These are phyloP conservation scores for Carnegiea gigantea DNA, from an alignment of 179 eudicot species.

Conservation along the genomic window DNA sequence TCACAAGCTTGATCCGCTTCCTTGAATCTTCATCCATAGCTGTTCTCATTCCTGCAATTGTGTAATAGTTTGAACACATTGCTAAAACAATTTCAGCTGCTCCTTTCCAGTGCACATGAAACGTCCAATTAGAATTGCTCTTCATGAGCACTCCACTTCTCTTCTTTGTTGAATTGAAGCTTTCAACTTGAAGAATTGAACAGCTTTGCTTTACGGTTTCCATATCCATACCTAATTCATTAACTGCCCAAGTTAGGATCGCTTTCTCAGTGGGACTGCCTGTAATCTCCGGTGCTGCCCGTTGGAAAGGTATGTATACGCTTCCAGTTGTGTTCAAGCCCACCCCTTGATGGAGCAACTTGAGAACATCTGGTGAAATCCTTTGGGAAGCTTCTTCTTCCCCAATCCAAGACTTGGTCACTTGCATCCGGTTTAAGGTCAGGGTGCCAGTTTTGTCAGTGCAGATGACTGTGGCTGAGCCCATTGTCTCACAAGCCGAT, in stretches of 20 bases:
- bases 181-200: conserved; percentile 38
- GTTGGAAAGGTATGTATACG: conserved; percentile 27
- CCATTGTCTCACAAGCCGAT: conserved; percentile 52
- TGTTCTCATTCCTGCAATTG: conserved; percentile 22
- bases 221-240: conserved; percentile 33
- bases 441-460: conserved; percentile 50
- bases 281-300: conserved; percentile 33
- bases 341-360: conserved; percentile 36
- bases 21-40: conserved; percentile 32
- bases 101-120: conserved; percentile 48
- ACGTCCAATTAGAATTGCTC: conserved; percentile 22
- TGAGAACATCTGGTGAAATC: conserved; percentile 19
- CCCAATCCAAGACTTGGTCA: conserved; percentile 44
- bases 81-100: conserved; percentile 45
- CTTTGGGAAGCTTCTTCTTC: conserved; percentile 24
- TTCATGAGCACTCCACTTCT: conserved; percentile 40
- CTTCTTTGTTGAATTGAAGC: conserved; percentile 45
- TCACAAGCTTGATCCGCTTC: conserved; percentile 22
- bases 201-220: conserved; percentile 25
- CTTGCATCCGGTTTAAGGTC: conserved; percentile 47
- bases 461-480: conserved; percentile 50
- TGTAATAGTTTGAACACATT: conserved; percentile 35
- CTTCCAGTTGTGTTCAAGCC: conserved; percentile 40
- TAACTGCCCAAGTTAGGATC: conserved; percentile 43
- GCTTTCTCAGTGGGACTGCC: conserved; percentile 53